phyloP scores from a whole-genome alignment of 1,284 basidiomycete genomes.

The Neonothopanus nambi region DNA sequence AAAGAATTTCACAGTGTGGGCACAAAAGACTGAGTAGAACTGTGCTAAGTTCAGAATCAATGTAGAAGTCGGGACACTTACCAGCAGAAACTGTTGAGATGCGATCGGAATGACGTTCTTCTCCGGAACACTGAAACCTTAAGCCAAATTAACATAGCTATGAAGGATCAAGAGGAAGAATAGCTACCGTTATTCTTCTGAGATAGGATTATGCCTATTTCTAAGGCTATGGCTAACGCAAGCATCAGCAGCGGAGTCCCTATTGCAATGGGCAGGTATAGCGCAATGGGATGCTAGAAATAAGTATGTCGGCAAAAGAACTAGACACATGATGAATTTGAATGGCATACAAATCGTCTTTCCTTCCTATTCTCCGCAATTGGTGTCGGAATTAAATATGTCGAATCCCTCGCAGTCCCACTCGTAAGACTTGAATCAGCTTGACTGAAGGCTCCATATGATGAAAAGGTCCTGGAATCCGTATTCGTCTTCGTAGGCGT shows the following conservation, averaged over 20 bases:
- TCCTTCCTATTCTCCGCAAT: conserved; percentile 34
- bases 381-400: conserved; percentile 46
- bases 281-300: conserved; percentile 45
- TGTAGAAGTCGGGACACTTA: conserved; percentile 29
- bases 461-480: background rate
- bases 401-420: conserved; percentile 32
- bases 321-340: background rate
- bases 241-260: conserved; percentile 44
- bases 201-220: conserved; percentile 44
- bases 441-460: background rate
- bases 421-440: background rate
- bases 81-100: conserved; percentile 56
- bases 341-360: conserved; percentile 43
- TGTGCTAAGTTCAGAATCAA: conserved; percentile 9
- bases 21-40: conserved; percentile 50
- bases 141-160: background rate
- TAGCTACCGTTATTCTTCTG: conserved; percentile 43
- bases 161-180: background rate
- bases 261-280: conserved; percentile 44
- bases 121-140: conserved; percentile 54
- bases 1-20: conserved; percentile 47
- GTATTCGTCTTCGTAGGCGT: background rate
- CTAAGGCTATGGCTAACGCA: conserved; percentile 47
- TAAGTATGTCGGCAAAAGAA: background rate
- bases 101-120: conserved; percentile 49